A percentile compares a stretch with the other conserved stretches of the same genome.
Evolutionary conservation across 164 flowering plant species (phyloP).

Genomic region (Kalanchoe fedtschenkoi): DNA sequence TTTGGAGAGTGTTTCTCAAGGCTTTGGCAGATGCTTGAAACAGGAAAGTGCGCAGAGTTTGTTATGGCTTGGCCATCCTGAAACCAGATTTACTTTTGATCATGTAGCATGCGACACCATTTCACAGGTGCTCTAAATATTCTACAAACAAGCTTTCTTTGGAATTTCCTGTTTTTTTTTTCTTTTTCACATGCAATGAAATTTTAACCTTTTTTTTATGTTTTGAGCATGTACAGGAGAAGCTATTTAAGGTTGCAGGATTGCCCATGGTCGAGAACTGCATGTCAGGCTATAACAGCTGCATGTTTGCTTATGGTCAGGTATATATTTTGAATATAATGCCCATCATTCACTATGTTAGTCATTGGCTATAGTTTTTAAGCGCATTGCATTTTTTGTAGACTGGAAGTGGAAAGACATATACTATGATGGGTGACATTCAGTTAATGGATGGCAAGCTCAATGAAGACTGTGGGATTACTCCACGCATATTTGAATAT

Average conservation of each 20-base stretch:
- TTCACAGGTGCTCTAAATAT: constrained; percentile 47
- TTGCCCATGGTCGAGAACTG: constrained; percentile 93
- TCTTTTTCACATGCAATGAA: not conserved
- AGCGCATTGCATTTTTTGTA: constrained; percentile 21
- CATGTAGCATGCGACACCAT: constrained; percentile 69
- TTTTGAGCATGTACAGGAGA: constrained; percentile 34
- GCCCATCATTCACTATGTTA: not conserved
- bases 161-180: not conserved
- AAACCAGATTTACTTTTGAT: constrained; percentile 85
- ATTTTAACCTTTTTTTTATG: not conserved
- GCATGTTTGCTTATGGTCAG: constrained; percentile 97
- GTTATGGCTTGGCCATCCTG: constrained; percentile 89
- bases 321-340: constrained; percentile 20
- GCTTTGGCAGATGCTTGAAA: constrained; percentile 49
- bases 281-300: constrained; percentile 92
- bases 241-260: constrained; percentile 72
- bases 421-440: constrained; percentile 94
- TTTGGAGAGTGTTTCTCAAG: constrained; percentile 48
- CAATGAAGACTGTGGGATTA: constrained; percentile 62
- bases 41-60: constrained; percentile 69
- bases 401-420: constrained; percentile 97
- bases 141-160: not conserved
- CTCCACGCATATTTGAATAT: constrained; percentile 79
- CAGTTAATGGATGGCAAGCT: constrained; percentile 37
- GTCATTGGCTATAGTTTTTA: not conserved